Evolutionary conservation across 2,329 filamentous ascomycete species (phyloP), one percentile per base, ranked within the genome.

Genomic region (Penicillium sp.): DNA sequence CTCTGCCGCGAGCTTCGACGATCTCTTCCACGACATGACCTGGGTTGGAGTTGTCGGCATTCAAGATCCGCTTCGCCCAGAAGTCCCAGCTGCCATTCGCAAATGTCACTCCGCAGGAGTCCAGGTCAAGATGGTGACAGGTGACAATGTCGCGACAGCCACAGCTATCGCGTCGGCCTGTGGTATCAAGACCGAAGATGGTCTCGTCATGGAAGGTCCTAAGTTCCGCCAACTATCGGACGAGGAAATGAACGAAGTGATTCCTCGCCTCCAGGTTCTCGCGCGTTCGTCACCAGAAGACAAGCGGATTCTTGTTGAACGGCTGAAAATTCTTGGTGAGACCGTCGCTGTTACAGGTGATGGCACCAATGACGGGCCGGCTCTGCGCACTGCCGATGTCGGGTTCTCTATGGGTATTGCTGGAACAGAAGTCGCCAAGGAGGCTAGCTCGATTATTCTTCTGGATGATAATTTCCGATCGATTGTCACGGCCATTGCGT

Each of bases 41-140:
- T 90, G 91, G 77, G 76, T 91, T 62, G 86, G 86, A 19, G 79
- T 90, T 41, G 86, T 90, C 48, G 89, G 88, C 64, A 91, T 91
- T 67, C 87, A 90, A 69, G 89, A 91, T 71, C 89, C 89, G 33
- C 83, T 91, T 19, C 80, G 89, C 55, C 80, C 83, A 6, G 87
- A 87, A 63, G 89, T 91, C 22, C 80, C 84, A 14, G 82, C 85
- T 48, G 88, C 89, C 45, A 89, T 91, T 53, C 77, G 79, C 57
- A 84, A 84, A 67, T 90, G 88, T 60, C 83, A 87, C 63, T 80
- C 80, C 26, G 89, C 89, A 19, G 88, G 88, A 53, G 88, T 91
- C 16, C 80, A 85, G 54, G 87, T 90, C 48, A 87, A 88, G 64
- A 90, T 90, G 87, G 87, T 90, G 49, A 90, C 87, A 24, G 87